Conservation (phyloP, 345 rosid genomes). For the Pistacia atlantica region DNA sequence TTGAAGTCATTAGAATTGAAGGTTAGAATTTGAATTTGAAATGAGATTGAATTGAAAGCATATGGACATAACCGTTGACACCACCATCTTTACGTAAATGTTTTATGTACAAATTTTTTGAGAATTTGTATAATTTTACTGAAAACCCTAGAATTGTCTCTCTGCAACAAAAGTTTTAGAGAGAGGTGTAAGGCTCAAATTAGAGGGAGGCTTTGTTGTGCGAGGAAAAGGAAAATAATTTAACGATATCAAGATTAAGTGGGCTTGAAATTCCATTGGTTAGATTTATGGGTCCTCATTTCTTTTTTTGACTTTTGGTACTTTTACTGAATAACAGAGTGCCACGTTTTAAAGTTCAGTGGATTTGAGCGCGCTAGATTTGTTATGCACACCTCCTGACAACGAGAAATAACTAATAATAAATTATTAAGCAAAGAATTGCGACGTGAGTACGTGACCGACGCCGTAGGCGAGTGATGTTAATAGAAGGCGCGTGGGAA, state of each 20-base stretch:
- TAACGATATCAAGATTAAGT: conserved; percentile 14
- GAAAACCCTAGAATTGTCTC: conserved; percentile 45
- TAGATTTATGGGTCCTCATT: not conserved
- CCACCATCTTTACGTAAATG: conserved; percentile 28
- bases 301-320: not conserved
- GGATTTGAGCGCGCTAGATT: conserved; percentile 8
- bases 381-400: not conserved
- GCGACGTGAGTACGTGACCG: too few species aligned
- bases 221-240: conserved; percentile 8
- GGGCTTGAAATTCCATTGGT: conserved; percentile 15
- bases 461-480: too few species aligned
- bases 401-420: not conserved
- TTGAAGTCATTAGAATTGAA: conserved; percentile 57
- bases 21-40: conserved; percentile 40
- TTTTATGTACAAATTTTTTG: not conserved
- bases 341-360: not conserved
- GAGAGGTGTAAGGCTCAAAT: conserved; percentile 20
- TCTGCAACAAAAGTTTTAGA: conserved; percentile 21
- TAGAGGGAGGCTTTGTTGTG: conserved; percentile 24
- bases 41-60: conserved; percentile 33
- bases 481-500: not conserved
- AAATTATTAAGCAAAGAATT: too few species aligned
- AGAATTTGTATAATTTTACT: too few species aligned
- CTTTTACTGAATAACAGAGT: not conserved
- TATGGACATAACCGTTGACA: conserved; percentile 13